Percentiles rank a stretch among this genome's conserved stretches.
Evolutionary conservation across 2,329 filamentous ascomycete species (phyloP).

Genomic region (Cyphellophora attinorum): DNA sequence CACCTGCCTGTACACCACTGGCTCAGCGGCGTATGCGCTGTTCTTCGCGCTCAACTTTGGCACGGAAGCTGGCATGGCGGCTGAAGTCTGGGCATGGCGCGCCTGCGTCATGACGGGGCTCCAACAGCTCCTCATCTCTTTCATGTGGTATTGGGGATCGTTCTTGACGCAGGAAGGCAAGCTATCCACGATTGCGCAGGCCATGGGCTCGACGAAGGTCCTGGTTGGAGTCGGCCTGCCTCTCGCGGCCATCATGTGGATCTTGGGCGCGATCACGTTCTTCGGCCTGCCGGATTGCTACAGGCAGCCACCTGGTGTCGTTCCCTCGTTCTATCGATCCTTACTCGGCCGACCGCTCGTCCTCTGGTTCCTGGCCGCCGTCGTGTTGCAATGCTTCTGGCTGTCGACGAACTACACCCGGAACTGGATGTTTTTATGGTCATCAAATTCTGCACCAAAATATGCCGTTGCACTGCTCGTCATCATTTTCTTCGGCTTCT

Average conservation of each 20-base stretch:
- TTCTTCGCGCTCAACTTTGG: conserved; percentile 52
- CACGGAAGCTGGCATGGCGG: conserved; percentile 29
- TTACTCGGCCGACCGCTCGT: conserved; percentile 45
- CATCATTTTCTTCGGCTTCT: conserved; percentile 27
- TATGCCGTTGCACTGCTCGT: conserved; percentile 40
- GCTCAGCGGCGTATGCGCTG: conserved; percentile 43
- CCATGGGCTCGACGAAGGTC: neutral
- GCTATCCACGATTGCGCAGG: conserved; percentile 26
- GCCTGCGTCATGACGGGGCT: conserved; percentile 49
- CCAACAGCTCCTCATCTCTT: conserved; percentile 47
- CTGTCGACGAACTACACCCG: conserved; percentile 49
- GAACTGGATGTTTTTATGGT: conserved; percentile 50
- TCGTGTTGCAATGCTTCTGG: conserved; percentile 50
- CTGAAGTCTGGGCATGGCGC: conserved; percentile 45
- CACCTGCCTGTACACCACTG: conserved; percentile 44
- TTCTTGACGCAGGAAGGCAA: conserved; percentile 29
- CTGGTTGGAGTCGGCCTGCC: conserved; percentile 31
- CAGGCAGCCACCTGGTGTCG: conserved; percentile 45
- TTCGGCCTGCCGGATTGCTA: conserved; percentile 50
- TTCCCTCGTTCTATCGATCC: conserved; percentile 49
- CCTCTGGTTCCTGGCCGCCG: conserved; percentile 14
- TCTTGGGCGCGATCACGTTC: conserved; percentile 38
- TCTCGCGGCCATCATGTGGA: conserved; percentile 41
- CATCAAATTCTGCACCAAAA: conserved; percentile 35
- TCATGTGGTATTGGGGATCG: conserved; percentile 51